Percentiles rank a stretch among this genome's conserved stretches.
phyloP scores from a whole-genome alignment of 148 eudicot genomes.

The Silene uniflora region DNA sequence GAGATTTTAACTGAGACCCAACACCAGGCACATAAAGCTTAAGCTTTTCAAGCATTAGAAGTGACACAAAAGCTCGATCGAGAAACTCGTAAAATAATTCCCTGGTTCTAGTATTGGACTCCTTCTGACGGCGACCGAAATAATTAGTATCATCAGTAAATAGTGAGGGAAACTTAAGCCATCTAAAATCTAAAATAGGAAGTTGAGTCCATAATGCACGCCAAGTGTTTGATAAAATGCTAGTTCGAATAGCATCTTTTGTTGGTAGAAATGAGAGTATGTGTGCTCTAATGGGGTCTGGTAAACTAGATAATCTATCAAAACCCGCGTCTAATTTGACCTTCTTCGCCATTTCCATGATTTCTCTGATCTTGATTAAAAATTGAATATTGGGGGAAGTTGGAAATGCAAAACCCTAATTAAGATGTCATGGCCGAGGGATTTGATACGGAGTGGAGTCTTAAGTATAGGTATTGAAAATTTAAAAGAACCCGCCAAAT shows the following conservation, averaged over 20 bases:
- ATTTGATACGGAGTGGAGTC: too few relatives aligned
- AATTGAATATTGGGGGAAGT: background rate
- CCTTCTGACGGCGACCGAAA: background rate
- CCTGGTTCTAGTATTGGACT: background rate
- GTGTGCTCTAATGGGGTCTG: conserved; percentile 13
- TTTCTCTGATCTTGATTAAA: too few relatives aligned
- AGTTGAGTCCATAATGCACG: conserved; percentile 12
- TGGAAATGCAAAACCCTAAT: background rate
- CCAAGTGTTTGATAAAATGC: conserved; percentile 21
- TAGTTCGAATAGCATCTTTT: background rate
- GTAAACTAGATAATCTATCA: conserved; percentile 15
- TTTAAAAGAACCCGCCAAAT: background rate
- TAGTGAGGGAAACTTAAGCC: too few relatives aligned
- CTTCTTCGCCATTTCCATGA: conserved; percentile 14
- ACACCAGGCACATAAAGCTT: background rate
- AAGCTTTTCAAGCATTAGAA: background rate
- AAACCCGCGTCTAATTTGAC: background rate
- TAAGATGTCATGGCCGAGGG: background rate
- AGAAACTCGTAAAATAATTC: conserved; percentile 5
- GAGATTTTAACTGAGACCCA: conserved; percentile 7
- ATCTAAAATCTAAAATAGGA: background rate
- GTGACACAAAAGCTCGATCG: conserved; percentile 11
- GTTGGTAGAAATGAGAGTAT: conserved; percentile 12
- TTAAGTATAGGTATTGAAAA: too few relatives aligned
- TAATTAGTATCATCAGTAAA: background rate